Percentiles rank a stretch among this genome's conserved stretches.
Evolutionary conservation across 1,284 basidiomycete genomes (phyloP).

Genomic region (Sporisorium sorghi): DNA sequence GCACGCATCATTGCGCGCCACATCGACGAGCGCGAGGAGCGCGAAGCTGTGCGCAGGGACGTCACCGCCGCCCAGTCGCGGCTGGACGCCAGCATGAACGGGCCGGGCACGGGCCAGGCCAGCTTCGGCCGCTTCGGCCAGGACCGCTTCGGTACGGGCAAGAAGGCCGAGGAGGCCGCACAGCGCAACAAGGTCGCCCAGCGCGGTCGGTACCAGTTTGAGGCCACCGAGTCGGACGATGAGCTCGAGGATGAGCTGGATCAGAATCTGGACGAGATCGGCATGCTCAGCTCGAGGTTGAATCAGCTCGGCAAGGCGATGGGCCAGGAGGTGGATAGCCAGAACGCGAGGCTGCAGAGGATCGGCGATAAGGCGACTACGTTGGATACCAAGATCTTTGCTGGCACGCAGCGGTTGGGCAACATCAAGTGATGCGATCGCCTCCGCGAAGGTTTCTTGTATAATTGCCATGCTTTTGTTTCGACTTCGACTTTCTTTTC

Average conservation of each 20-base stretch:
- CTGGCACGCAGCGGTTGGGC: conserved; percentile 64
- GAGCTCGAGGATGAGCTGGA: conserved; percentile 84
- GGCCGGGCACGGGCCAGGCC: conserved; percentile 53
- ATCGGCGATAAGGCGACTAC: conserved; percentile 65
- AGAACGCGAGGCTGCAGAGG: conserved; percentile 63
- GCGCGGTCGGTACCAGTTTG: conserved; percentile 89
- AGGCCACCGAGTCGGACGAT: conserved; percentile 93
- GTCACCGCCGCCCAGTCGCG: conserved; percentile 88
- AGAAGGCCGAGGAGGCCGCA: conserved; percentile 34
- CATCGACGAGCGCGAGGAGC: conserved; percentile 85
- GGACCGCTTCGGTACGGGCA: conserved; percentile 52
- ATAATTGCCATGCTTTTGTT: neutral
- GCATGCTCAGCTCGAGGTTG: conserved; percentile 81
- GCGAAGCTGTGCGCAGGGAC: conserved; percentile 72
- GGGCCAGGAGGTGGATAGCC: conserved; percentile 72
- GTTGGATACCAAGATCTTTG: conserved; percentile 65
- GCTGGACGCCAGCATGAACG: conserved; percentile 77
- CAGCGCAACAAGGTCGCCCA: conserved; percentile 72
- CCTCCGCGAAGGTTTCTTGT: too few relatives aligned
- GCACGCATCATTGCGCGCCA: conserved; percentile 88
- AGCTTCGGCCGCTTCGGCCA: conserved; percentile 56
- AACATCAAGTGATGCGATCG: conserved; percentile 54
- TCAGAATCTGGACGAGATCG: conserved; percentile 89
- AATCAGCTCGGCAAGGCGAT: conserved; percentile 86
- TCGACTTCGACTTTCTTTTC: neutral